phyloP scores from a whole-genome alignment of 2,329 filamentous ascomycete species.

The Alternaria incomplexa region DNA sequence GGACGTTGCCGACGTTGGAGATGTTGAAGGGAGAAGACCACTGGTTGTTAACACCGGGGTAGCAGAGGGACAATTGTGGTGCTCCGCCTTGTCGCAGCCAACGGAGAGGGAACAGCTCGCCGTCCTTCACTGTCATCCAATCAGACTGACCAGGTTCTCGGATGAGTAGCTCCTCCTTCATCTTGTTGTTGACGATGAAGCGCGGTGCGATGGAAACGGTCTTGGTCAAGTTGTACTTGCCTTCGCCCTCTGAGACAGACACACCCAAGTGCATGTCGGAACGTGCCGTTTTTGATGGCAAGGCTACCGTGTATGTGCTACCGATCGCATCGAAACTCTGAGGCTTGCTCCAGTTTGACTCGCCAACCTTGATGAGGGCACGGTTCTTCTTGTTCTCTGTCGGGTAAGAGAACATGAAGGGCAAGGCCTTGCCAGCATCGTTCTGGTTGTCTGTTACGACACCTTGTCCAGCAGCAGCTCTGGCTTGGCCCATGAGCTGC shows the following conservation, averaged over 20 bases:
- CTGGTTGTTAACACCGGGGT: constrained; percentile 91
- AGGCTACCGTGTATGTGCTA: constrained; percentile 84
- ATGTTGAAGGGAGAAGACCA: constrained; percentile 99
- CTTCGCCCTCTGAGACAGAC: constrained; percentile 86
- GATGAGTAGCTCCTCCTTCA: constrained; percentile 86
- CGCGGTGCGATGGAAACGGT: constrained; percentile 91
- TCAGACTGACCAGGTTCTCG: constrained; percentile 91
- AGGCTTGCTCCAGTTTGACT: constrained; percentile 95
- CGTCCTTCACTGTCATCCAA: constrained; percentile 75
- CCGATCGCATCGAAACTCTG: constrained; percentile 98
- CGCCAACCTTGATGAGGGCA: constrained; percentile 82
- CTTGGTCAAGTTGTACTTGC: constrained; percentile 98
- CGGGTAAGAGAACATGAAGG: constrained; percentile 95
- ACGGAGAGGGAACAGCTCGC: constrained; percentile 84
- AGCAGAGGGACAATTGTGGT: constrained; percentile 92
- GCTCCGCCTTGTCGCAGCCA: constrained; percentile 83
- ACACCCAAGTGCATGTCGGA: constrained; percentile 92
- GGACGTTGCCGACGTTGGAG: constrained; percentile 87
- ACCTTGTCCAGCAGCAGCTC: constrained; percentile 81
- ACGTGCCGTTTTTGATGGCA: constrained; percentile 72
- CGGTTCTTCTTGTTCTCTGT: constrained; percentile 91
- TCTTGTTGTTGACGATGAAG: constrained; percentile 92
- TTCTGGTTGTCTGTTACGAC: constrained; percentile 61
- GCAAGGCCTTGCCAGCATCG: constrained; percentile 76
- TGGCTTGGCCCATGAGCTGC: constrained; percentile 82